Evolutionary conservation across 257 asterid species (phyloP).

Genomic region (Striga asiatica): DNA sequence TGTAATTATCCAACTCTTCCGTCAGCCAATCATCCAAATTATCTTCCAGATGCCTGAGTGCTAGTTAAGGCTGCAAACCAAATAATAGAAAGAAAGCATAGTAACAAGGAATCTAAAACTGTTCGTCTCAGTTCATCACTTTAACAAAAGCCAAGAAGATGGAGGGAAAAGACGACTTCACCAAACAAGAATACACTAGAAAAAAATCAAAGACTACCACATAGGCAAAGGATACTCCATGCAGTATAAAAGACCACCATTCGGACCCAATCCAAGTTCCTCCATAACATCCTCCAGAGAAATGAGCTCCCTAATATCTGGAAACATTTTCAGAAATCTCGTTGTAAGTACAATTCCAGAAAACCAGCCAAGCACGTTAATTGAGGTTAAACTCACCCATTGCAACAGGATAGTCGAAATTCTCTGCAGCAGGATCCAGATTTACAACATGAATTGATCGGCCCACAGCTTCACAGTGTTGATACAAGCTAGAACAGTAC

Average conservation of each 20-base stretch:
- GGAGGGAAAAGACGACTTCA: neutral
- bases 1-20: slow-evolving; percentile 83
- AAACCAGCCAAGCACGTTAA: neutral
- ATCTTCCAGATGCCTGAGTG: slow-evolving; percentile 76
- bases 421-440: slow-evolving; percentile 96
- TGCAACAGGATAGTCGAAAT: slow-evolving; percentile 91
- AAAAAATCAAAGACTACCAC: slow-evolving; percentile 7
- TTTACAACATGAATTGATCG: slow-evolving; percentile 74
- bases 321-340: slow-evolving; percentile 11
- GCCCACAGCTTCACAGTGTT: slow-evolving; percentile 73
- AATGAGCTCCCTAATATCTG: slow-evolving; percentile 84
- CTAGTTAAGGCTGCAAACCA: slow-evolving; percentile 42
- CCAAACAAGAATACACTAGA: neutral
- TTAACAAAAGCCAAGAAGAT: neutral
- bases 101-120: neutral
- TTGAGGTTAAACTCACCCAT: slow-evolving; percentile 45
- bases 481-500: slow-evolving; percentile 74
- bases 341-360: neutral
- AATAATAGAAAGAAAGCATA: neutral
- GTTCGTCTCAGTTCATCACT: neutral
- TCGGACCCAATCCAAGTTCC: slow-evolving; percentile 86
- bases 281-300: slow-evolving; percentile 94
- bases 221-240: slow-evolving; percentile 84
- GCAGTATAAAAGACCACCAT: slow-evolving; percentile 95
- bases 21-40: slow-evolving; percentile 89